Evolutionary conservation across 1,284 basidiomycete species (phyloP).

Genomic region (Singerocomus rubriflavus): DNA sequence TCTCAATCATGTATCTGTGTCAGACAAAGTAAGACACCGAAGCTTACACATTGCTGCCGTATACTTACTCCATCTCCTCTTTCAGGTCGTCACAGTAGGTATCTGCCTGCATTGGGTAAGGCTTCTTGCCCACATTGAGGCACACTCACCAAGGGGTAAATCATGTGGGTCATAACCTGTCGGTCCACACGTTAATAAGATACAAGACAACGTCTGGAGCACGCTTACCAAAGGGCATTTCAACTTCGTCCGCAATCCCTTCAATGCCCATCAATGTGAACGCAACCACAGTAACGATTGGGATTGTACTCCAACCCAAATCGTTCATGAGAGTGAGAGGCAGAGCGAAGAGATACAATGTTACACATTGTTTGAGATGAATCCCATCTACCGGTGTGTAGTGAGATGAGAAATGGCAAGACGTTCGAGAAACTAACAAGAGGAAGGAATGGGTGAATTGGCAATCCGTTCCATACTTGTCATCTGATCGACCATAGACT

Average conservation of each 20-base stretch:
- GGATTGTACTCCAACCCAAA: slow-evolving; percentile 77
- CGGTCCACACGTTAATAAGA: slow-evolving; percentile 1
- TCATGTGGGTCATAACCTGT: slow-evolving; percentile 60
- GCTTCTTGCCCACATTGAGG: slow-evolving; percentile 2
- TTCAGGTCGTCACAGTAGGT: slow-evolving; percentile 81
- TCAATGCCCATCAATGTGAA: slow-evolving; percentile 93
- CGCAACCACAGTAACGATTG: slow-evolving; percentile 79
- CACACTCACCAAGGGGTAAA: slow-evolving; percentile 60
- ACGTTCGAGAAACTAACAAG: slow-evolving; percentile 46
- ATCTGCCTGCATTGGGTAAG: slow-evolving; percentile 43
- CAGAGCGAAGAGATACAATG: slow-evolving; percentile 81
- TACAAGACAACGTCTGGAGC: neutral
- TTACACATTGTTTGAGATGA: slow-evolving; percentile 92
- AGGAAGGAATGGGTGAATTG: slow-evolving; percentile 77
- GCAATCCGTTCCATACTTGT: slow-evolving; percentile 84
- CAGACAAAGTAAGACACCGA: slow-evolving; percentile 9
- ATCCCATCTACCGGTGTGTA: slow-evolving; percentile 56
- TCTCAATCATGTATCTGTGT: slow-evolving; percentile 70
- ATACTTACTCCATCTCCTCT: slow-evolving; percentile 70
- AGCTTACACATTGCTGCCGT: neutral
- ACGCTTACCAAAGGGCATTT: slow-evolving; percentile 77
- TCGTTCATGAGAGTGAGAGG: slow-evolving; percentile 81
- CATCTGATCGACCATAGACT: slow-evolving; percentile 80
- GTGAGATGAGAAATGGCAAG: slow-evolving; percentile 3
- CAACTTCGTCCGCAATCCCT: slow-evolving; percentile 89